Conservation (phyloP, 2,329 filamentous ascomycete genomes). For the Arthrinium puccinioides region DNA sequence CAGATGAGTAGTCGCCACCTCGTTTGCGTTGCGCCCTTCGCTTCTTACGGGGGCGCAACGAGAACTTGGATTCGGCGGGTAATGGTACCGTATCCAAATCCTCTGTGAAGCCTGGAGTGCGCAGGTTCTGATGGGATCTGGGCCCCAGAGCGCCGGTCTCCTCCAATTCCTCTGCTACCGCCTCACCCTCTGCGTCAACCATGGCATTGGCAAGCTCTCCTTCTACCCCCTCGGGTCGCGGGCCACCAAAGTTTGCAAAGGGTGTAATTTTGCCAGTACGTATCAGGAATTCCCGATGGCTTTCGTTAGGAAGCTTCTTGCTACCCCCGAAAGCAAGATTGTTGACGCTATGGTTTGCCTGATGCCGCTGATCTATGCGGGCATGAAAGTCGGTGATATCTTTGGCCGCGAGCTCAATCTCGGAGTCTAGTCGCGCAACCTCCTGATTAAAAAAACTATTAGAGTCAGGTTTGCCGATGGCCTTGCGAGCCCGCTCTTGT, state of each 20-base stretch:
- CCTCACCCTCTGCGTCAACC: slow-evolving; percentile 74
- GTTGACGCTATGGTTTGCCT: slow-evolving; percentile 34
- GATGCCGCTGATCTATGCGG: slow-evolving; percentile 70
- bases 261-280: slow-evolving; percentile 96
- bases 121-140: slow-evolving; percentile 64
- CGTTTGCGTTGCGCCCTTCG: slow-evolving; percentile 30
- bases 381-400: slow-evolving; percentile 76
- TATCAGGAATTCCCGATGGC: slow-evolving; percentile 80
- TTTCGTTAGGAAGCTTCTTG: slow-evolving; percentile 68
- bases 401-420: slow-evolving; percentile 56
- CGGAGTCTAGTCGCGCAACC: slow-evolving; percentile 56
- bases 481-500: slow-evolving; percentile 37
- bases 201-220: slow-evolving; percentile 71
- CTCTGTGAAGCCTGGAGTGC: slow-evolving; percentile 65
- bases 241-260: slow-evolving; percentile 70
- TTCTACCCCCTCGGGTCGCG: slow-evolving; percentile 52
- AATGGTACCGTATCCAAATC: slow-evolving; percentile 27
- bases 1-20: slow-evolving; percentile 26
- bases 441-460: slow-evolving; percentile 56
- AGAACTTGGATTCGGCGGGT: slow-evolving; percentile 45
- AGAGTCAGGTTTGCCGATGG: slow-evolving; percentile 37
- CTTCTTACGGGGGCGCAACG: slow-evolving; percentile 52
- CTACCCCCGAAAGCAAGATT: slow-evolving; percentile 39
- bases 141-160: slow-evolving; percentile 37
- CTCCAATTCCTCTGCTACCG: slow-evolving; percentile 41